Evolutionary conservation across 140 eudicot species (phyloP), one percentile per base, ranked within the genome.

Genomic region (Ambrosia hybrid): DNA sequence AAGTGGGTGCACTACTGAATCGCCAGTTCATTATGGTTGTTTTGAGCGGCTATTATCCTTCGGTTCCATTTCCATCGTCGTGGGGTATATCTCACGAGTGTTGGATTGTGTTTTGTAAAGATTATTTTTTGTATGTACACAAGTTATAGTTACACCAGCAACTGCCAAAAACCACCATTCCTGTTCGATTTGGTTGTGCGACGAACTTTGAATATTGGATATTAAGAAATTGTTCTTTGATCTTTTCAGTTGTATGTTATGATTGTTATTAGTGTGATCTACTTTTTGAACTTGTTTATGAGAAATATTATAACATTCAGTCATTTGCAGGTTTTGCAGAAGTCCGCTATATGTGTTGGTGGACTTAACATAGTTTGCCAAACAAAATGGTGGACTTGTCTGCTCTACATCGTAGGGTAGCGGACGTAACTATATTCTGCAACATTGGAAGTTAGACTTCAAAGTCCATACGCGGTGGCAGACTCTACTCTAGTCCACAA

Each of bases 101-200:
- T 63, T 37, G 14, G 33, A 38, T 63, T 63, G 68, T 63, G 68
- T 63, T 63, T 63, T 63, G 68, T 37, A 63, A 51, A 49, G 30
- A 63, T 37, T 38, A 61, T 63, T 37, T 63, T 60, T 6, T 37
- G 12, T 9, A 13, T 63, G 51, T 63, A 63, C 68, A 37, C 68
- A 63, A 63, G 68, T 9, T 61, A 46, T 34, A 61, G 46, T 61
- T 36, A 12, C 9, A 36, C 21, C 12, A 6, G 63, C 63, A 8
- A 57, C 9, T 15, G 12, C 9, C 49, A 34, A 34, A 61, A 36
- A 61, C 67, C 46, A 36, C 67, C 67, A 61, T 61, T 59, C 65
- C 8, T 37, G 43, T 30, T 59, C 8, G 3, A 9, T 61, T 61
- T 61, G 67, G 67, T 61, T 61, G 45, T 61, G 48, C 48, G 12